These are phyloP conservation scores for Phoenix roebelenii DNA, from an alignment of 176 grass and related monocot species.

Conservation along the genomic window DNA sequence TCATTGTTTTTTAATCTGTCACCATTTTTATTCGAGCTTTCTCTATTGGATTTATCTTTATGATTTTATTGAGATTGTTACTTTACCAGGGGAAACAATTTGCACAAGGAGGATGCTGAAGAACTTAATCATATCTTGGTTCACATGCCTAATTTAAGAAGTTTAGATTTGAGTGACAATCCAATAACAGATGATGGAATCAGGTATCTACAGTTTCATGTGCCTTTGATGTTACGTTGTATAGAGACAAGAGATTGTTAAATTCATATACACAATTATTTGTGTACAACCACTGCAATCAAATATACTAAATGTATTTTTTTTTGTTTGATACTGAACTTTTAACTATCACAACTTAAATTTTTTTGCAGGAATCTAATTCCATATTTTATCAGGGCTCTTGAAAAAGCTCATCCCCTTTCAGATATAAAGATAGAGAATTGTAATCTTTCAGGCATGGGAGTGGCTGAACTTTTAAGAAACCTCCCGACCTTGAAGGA, in stretches of 20 bases:
- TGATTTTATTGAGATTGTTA: too few species aligned
- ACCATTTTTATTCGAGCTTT: conserved; percentile 7
- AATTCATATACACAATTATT: too few species aligned
- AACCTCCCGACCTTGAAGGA: conserved; percentile 40
- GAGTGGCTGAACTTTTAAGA: conserved; percentile 57
- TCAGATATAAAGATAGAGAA: conserved; percentile 47
- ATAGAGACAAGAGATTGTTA: too few species aligned
- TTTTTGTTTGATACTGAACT: conserved; percentile 6
- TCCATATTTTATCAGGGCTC: conserved; percentile 50
- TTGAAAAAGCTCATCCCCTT: conserved; percentile 55
- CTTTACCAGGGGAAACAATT: conserved; percentile 61
- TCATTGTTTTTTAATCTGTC: conserved; percentile 8
- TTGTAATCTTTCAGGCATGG: conserved; percentile 45
- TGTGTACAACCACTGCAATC: too few species aligned
- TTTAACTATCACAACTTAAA: not conserved
- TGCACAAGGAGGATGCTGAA: conserved; percentile 50
- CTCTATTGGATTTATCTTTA: not conserved
- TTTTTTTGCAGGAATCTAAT: conserved; percentile 53
- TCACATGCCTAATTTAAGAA: conserved; percentile 53
- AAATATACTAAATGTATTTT: too few species aligned
- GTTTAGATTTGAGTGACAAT: conserved; percentile 87
- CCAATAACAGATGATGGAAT: conserved; percentile 70
- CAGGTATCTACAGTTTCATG: conserved; percentile 30
- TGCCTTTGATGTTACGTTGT: too few species aligned
- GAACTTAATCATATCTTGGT: conserved; percentile 59